Percentiles rank a stretch among this genome's conserved stretches.
phyloP scores from a whole-genome alignment of 2,329 filamentous ascomycete species.

The Colletotrichum orbiculare region DNA sequence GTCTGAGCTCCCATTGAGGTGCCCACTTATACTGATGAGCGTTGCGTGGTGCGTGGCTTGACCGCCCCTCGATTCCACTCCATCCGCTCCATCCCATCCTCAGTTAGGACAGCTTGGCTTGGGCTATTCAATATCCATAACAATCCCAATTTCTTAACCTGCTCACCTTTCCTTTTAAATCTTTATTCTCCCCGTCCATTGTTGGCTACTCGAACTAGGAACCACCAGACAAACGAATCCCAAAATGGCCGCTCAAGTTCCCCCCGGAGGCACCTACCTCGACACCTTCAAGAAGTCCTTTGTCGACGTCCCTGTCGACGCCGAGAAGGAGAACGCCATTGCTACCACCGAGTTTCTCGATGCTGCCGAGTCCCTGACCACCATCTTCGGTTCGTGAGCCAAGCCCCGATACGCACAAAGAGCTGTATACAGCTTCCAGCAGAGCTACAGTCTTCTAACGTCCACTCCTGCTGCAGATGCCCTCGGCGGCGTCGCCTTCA shows the following conservation, averaged over 20 bases:
- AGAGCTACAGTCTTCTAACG: conserved; percentile 12
- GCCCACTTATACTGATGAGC: neutral
- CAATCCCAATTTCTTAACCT: neutral
- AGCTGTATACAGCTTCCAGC: neutral
- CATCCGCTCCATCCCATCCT: conserved; percentile 26
- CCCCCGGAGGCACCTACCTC: conserved; percentile 82
- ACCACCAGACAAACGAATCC: conserved; percentile 20
- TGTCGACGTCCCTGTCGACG: conserved; percentile 81
- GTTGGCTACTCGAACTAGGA: conserved; percentile 19
- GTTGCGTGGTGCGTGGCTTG: conserved; percentile 31
- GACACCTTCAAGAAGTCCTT: conserved; percentile 88
- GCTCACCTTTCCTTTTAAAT: conserved; percentile 4
- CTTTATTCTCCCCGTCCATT: neutral
- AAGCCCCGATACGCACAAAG: neutral
- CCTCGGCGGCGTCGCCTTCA: conserved; percentile 80
- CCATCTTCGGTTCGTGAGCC: conserved; percentile 77
- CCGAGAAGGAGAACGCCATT: conserved; percentile 80
- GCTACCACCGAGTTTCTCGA: conserved; percentile 89
- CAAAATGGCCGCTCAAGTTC: conserved; percentile 66
- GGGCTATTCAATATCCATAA: conserved; percentile 1
- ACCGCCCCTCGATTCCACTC: conserved; percentile 34
- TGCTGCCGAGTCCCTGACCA: conserved; percentile 86
- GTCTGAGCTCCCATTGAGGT: conserved; percentile 12
- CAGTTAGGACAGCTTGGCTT: conserved; percentile 21
- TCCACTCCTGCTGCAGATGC: conserved; percentile 57